Evolutionary conservation across 2,329 filamentous ascomycete species (phyloP), one percentile per base, ranked within the genome.

Genomic region (Pyricularia sp.): DNA sequence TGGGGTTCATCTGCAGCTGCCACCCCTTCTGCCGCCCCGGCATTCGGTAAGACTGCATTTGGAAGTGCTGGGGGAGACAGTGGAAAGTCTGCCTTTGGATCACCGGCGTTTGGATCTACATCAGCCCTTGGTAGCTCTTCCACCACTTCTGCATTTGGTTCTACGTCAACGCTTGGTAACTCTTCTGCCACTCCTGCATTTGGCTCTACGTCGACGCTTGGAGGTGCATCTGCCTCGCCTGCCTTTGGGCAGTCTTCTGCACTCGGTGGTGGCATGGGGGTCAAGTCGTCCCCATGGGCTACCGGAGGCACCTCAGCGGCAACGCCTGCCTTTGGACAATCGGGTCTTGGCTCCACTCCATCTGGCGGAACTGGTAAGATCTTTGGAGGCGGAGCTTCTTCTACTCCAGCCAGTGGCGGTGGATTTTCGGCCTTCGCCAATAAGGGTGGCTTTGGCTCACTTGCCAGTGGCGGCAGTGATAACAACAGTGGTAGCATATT

Each of bases 251-350:
- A 86, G 71, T 79, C 85, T 20, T 80, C 83, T 20, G n/a, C 69
- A 9, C 79, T 80, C 14, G 72, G 67, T 31, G 67, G 67, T 42
- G 23, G 72, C 59, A 73, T 84, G 31, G 84, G 84, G 2, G 72
- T 79, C 64, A 83, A 82, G 70, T 72, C 79, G 2, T 88, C 87
- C 5, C 85, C 85, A 12, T 89, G 87, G 87, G 81, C 80, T 4
- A 74, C 81, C 9, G 66, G 28, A 25, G 78, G 73, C 25, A 76
- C 79, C 5, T 72, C 78, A 59, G 72, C 77, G 36, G 73, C 75
- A 23, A 71, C 78, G 4, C 79, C 85, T 23, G 78, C 83, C 1
- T 89, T 89, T 76, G 86, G 86, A 1, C 85, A 88, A 73, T 76
- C 83, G 9, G 80, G 82, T 17, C 74, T 82, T 7, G 79, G 77